Evolutionary conservation across 768 basidiomycete species (phyloP).

Genomic region (Mycena albidolilacea): DNA sequence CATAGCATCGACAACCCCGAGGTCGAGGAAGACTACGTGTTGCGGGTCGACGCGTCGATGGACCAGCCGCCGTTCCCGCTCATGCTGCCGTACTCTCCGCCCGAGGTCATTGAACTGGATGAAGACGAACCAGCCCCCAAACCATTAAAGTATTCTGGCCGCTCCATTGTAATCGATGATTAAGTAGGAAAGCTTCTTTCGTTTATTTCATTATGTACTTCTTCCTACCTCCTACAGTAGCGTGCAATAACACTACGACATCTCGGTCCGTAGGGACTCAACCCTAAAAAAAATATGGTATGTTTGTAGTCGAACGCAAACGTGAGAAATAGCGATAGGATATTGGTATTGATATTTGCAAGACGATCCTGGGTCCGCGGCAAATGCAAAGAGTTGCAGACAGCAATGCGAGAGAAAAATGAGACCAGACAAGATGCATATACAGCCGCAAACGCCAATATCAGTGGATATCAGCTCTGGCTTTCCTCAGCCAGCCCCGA

Average conservation of each 20-base stretch:
- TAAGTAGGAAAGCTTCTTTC: conserved; percentile 11
- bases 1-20: conserved; percentile 37
- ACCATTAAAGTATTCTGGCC: not conserved
- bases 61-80: conserved; percentile 43
- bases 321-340: not conserved
- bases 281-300: conserved; percentile 3
- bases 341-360: not conserved
- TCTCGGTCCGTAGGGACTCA: too few species aligned
- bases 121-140: not conserved
- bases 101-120: conserved; percentile 30
- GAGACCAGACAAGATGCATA: not conserved
- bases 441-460: not conserved
- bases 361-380: too few species aligned
- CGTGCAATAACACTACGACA: too few species aligned
- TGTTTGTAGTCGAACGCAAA: not conserved
- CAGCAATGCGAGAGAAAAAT: not conserved
- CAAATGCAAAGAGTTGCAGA: too few species aligned
- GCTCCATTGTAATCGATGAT: conserved; percentile 16
- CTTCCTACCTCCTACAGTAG: conserved; percentile 8
- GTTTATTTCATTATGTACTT: conserved; percentile 9
- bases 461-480: not conserved
- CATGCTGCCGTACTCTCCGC: conserved; percentile 37
- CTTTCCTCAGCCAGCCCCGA: not conserved
- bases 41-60: conserved; percentile 43
- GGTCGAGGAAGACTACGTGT: conserved; percentile 38